Evolutionary conservation across 2,329 filamentous ascomycete genomes (phyloP).

Genomic region (Trichoderma sp.): DNA sequence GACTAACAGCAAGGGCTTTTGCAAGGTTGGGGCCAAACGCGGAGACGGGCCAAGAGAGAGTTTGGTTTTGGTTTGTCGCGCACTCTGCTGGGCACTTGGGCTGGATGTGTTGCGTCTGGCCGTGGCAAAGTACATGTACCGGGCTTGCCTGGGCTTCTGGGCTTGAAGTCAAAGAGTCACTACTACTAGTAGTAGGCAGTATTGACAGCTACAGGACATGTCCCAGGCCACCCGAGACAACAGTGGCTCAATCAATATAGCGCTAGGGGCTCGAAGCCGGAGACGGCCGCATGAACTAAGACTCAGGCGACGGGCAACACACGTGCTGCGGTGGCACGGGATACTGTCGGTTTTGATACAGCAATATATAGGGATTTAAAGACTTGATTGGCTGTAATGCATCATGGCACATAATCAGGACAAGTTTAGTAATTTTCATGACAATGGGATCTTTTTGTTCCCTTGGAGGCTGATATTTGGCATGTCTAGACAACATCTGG

Average conservation of each 20-base stretch:
- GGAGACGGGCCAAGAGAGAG: slow-evolving; percentile 25
- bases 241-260: not conserved
- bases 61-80: slow-evolving; percentile 26
- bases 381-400: not conserved
- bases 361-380: no score
- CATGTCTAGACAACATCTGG: not conserved
- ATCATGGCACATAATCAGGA: not conserved
- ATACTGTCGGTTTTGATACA: slow-evolving; percentile 9
- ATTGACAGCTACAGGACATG: not conserved
- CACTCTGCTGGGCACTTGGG: not conserved
- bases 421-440: not conserved
- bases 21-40: slow-evolving; percentile 24
- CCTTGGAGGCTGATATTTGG: not conserved
- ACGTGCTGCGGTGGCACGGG: slow-evolving; percentile 11
- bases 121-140: not conserved
- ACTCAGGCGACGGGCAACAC: slow-evolving; percentile 14
- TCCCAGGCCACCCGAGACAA: not conserved
- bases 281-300: slow-evolving; percentile 18
- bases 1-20: slow-evolving; percentile 19
- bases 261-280: slow-evolving; percentile 17
- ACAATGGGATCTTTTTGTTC: not conserved
- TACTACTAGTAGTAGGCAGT: no score
- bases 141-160: no score
- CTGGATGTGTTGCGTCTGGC: not conserved
- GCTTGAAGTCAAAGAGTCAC: no score